phyloP scores from a whole-genome alignment of 2,329 filamentous ascomycete species.

The Colletotrichum spaethianum region DNA sequence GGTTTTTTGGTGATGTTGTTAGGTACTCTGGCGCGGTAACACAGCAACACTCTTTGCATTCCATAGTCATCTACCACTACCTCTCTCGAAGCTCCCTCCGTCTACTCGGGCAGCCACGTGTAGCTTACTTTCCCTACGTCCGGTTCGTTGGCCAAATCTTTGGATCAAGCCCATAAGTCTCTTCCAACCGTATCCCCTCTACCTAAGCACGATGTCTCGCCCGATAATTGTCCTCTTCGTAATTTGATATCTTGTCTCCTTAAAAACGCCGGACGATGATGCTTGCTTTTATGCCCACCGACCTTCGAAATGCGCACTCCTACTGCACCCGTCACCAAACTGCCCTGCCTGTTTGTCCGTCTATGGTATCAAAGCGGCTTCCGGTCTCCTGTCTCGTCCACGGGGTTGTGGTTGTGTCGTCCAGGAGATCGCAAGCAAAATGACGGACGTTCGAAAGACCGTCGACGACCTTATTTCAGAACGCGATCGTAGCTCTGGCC shows the following conservation, averaged over 20 bases:
- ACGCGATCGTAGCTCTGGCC: constrained; percentile 84
- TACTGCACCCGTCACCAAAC: constrained; percentile 8
- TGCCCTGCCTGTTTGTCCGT: constrained; percentile 12
- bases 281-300: constrained; percentile 34
- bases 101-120: neutral
- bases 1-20: neutral
- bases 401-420: neutral
- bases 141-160: neutral
- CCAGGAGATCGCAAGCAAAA: neutral
- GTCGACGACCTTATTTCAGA: constrained; percentile 65
- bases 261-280: constrained; percentile 40
- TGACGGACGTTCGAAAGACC: neutral
- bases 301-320: constrained; percentile 27
- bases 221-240: constrained; percentile 14
- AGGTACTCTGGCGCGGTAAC: constrained; percentile 11
- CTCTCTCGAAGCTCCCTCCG: neutral
- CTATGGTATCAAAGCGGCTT: neutral
- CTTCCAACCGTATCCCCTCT: neutral
- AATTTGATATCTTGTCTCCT: constrained; percentile 33
- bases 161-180: neutral
- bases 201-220: constrained; percentile 17
- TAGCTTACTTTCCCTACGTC: neutral
- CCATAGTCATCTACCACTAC: constrained; percentile 2
- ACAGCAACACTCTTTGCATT: constrained; percentile 28
- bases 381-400: neutral